Base-by-base conservation (phyloP, 2,329 filamentous ascomycete genomes). In the Delphinella strobiligena region DNA sequence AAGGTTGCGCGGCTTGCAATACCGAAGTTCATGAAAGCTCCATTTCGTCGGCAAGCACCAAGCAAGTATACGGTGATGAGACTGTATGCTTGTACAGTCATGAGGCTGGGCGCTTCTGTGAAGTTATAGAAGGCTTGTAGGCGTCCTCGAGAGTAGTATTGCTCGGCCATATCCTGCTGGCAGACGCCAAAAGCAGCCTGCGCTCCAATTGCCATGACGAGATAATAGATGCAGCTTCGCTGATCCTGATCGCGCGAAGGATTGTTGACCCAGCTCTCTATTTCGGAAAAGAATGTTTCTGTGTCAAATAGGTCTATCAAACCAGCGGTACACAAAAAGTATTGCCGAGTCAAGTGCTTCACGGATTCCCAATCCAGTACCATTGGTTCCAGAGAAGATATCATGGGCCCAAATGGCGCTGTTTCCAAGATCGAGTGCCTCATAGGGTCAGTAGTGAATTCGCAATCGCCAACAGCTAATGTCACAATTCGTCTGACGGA, bases 41-140 rank as follows among this genome's bases (percentile, higher is more conserved):
- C 68, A 43, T 72, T 72, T 9, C 67, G 64, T 32, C 69, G 63
- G 41, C 64, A 70, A 9, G 65, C 64, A 19, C 67, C 58, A 2
- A 72, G 56, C 66, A 72, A 67, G 47, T 66, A 72, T 45, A 71
- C 61, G 1, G 67, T 63, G n/a, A 72, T 61, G 12, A 71, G 47
- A 4, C 66, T 56, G 47, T 71, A 71, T 2, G 67, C 67, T 47
- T 71, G 68, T 2, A 72, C 67, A 0, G 67, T 70, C 34, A 63
- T 55, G 2, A 70, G 58, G 39, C 65, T 69, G 39, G 69, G 68
- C 12, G 65, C 68, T 40, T 63, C 63, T 14, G 63, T 63, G 37
- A 72, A 62, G 16, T 66, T 61, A 2, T 59, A 62, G 15, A 69
- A 55, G 1, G 67, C 59, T 12, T 65, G 47, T 33, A 67, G 59